Percentiles rank a stretch among this genome's conserved stretches.
phyloP scores from a whole-genome alignment of 805 yeast genomes.

The Priceomyces carsonii region DNA sequence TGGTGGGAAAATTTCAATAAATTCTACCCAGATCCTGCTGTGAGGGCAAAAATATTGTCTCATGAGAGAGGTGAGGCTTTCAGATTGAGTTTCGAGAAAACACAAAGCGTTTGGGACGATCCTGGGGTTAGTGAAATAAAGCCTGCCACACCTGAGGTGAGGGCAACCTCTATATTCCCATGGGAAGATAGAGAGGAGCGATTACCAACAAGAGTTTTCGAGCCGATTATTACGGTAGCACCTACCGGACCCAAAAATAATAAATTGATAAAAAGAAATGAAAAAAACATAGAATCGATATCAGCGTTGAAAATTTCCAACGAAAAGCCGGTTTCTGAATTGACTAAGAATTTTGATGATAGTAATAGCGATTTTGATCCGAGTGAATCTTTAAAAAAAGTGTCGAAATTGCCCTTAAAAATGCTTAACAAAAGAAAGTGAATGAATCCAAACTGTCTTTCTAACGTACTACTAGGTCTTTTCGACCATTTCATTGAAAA shows the following conservation, averaged over 20 bases:
- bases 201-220: constrained; percentile 27
- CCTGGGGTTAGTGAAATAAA: constrained; percentile 1
- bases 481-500: too few species aligned
- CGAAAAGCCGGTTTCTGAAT: constrained; percentile 9
- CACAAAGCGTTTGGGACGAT: constrained; percentile 24
- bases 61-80: constrained; percentile 19
- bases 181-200: constrained; percentile 28
- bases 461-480: too few species aligned
- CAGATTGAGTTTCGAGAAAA: constrained; percentile 19
- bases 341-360: too few species aligned
- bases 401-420: constrained; percentile 25
- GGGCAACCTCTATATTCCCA: constrained; percentile 21
- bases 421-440: too few species aligned
- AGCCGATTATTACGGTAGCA: constrained; percentile 4
- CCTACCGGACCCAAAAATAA: constrained; percentile 1
- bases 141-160: constrained; percentile 1
- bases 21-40: constrained; percentile 22
- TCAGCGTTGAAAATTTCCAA: constrained; percentile 7
- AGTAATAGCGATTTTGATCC: constrained; percentile 22
- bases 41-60: constrained; percentile 14
- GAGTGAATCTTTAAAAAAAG: constrained; percentile 25
- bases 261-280: constrained; percentile 1
- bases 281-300: constrained; percentile 2
- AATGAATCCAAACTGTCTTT: too few species aligned
- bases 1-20: constrained; percentile 45